Conservation (phyloP, 768 basidiomycete species). For the Hypholoma sublateritium region DNA sequence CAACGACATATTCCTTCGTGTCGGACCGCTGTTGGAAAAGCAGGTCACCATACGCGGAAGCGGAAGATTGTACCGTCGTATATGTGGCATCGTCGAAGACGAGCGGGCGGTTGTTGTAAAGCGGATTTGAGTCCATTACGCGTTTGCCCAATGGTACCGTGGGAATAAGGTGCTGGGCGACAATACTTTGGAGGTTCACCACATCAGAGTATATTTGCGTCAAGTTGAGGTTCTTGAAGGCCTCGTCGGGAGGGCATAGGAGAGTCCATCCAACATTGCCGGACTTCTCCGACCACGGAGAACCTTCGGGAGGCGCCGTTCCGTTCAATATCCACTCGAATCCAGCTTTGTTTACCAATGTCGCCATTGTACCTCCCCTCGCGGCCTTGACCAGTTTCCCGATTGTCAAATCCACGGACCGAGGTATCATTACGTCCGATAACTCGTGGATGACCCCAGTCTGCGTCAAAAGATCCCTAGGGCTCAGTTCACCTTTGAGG, state of each 20-base stretch:
- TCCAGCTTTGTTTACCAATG: constrained; percentile 79
- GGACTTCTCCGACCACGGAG: constrained; percentile 60
- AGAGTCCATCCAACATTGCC: constrained; percentile 75
- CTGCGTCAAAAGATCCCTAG: constrained; percentile 72
- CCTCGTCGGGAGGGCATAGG: constrained; percentile 88
- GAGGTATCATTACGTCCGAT: constrained; percentile 82
- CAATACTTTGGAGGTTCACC: constrained; percentile 54
- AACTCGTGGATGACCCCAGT: constrained; percentile 93
- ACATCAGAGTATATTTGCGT: constrained; percentile 65
- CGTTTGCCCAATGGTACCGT: constrained; percentile 28
- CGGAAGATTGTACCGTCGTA: constrained; percentile 69
- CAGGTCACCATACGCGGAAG: constrained; percentile 76
- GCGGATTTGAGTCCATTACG: constrained; percentile 28
- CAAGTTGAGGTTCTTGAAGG: constrained; percentile 86
- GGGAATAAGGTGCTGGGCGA: constrained; percentile 77
- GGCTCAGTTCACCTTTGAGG: constrained; percentile 58
- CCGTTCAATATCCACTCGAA: constrained; percentile 93
- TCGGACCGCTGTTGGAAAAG: constrained; percentile 62
- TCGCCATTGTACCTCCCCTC: constrained; percentile 86
- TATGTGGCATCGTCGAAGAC: constrained; percentile 73
- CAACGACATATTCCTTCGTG: constrained; percentile 59
- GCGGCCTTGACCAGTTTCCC: constrained; percentile 91
- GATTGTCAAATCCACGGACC: constrained; percentile 80
- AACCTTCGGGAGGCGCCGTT: constrained; percentile 69
- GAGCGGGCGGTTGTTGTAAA: constrained; percentile 74